Conservation (phyloP, 192 early-diverging fungal genomes). For the Backusella liffmaniae region DNA sequence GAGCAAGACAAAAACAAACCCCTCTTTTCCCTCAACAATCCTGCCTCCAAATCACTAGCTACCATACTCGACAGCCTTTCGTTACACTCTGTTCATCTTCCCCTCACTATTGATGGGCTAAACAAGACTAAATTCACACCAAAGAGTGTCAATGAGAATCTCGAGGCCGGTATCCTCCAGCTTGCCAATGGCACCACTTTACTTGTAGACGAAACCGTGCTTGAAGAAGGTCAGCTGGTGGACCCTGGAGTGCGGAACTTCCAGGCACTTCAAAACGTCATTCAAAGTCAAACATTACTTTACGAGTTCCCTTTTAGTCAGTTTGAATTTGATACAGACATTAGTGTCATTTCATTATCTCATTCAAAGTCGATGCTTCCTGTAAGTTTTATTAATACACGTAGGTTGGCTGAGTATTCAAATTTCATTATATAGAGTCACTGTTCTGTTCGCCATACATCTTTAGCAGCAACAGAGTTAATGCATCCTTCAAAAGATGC, state of each 20-base stretch:
- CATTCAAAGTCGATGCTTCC: constrained; percentile 68
- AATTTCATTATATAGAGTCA: constrained; percentile 17
- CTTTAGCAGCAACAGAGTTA: constrained; percentile 43
- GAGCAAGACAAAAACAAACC: neutral
- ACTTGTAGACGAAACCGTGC: constrained; percentile 68
- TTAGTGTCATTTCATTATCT: constrained; percentile 64
- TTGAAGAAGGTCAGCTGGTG: constrained; percentile 66
- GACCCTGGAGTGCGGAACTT: constrained; percentile 71
- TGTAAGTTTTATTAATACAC: constrained; percentile 30
- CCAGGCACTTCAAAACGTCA: constrained; percentile 59
- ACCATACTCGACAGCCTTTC: constrained; percentile 46
- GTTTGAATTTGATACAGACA: constrained; percentile 67
- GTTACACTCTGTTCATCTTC: constrained; percentile 57
- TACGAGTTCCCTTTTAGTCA: constrained; percentile 73
- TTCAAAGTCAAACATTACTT: constrained; percentile 58
- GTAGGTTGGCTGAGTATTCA: neutral
- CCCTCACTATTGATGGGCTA: constrained; percentile 59
- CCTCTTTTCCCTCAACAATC: constrained; percentile 8
- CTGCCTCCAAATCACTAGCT: constrained; percentile 38
- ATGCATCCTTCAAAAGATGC: constrained; percentile 42
- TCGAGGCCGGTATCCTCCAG: constrained; percentile 66
- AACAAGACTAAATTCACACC: constrained; percentile 61
- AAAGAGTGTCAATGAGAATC: constrained; percentile 50
- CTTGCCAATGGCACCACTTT: constrained; percentile 56
- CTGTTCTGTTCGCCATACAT: constrained; percentile 17